phyloP scores from a whole-genome alignment of 2,329 filamentous ascomycete species.

The Neurospora sp. region DNA sequence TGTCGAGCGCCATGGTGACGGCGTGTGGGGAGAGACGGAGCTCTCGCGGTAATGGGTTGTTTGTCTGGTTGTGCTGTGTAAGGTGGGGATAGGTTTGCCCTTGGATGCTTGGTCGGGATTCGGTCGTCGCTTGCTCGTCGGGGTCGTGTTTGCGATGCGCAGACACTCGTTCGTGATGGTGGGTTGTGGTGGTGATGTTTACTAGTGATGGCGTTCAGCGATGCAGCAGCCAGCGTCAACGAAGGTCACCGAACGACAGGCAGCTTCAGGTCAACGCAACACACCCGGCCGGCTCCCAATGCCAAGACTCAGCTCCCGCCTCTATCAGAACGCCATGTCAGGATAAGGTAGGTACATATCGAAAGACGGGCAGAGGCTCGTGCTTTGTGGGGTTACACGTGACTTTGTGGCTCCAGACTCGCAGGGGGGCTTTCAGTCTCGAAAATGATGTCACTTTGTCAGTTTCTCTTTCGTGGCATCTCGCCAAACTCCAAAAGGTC shows the following conservation, averaged over 20 bases:
- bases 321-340: neutral
- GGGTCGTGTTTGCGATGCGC: slow-evolving; percentile 2
- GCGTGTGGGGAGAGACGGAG: neutral
- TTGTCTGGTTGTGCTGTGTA: neutral
- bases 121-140: neutral
- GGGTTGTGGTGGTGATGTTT: neutral
- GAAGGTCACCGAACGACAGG: slow-evolving; percentile 7
- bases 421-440: neutral
- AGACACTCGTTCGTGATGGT: slow-evolving; percentile 1
- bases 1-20: slow-evolving; percentile 88
- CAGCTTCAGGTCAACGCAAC: slow-evolving; percentile 20
- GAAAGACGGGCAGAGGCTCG: neutral
- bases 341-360: neutral
- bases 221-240: too few relatives aligned
- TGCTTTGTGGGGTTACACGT: neutral
- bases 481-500: neutral
- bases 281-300: slow-evolving; percentile 6
- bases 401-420: slow-evolving; percentile 1
- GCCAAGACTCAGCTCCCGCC: neutral
- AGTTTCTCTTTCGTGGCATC: neutral
- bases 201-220: neutral
- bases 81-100: neutral
- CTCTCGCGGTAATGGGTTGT: neutral
- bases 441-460: neutral
- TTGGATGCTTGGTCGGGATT: neutral